A percentile compares a stretch with the other conserved stretches of the same genome.
These are phyloP conservation scores for Mucor circinelloides DNA, from an alignment of 371 early-diverging fungal genomes.

Conservation along the genomic window DNA sequence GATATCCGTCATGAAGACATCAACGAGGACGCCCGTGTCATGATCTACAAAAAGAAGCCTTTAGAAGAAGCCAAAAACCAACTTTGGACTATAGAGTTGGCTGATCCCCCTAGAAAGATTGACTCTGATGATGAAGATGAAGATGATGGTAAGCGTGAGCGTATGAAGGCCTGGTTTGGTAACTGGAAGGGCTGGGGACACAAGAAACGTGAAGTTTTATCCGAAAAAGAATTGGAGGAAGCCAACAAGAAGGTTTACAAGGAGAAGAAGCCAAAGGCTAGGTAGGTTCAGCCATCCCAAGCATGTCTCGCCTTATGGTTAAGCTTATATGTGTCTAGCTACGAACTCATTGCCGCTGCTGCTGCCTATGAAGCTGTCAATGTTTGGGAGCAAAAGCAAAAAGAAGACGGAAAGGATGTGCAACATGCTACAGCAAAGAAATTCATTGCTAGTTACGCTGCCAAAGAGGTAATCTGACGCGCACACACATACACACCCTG, in stretches of 20 bases:
- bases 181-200: conserved; percentile 36
- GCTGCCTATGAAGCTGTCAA: conserved; percentile 57
- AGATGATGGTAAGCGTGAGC: conserved; percentile 36
- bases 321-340: conserved; percentile 11
- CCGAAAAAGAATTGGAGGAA: conserved; percentile 32
- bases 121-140: conserved; percentile 37
- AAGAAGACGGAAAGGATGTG: conserved; percentile 29
- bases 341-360: conserved; percentile 57
- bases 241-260: conserved; percentile 40
- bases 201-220: conserved; percentile 24
- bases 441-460: conserved; percentile 46
- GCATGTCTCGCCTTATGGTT: background rate
- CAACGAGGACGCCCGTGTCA: conserved; percentile 26
- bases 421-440: conserved; percentile 49
- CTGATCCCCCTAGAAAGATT: conserved; percentile 28
- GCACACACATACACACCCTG: too few species aligned
- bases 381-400: conserved; percentile 39
- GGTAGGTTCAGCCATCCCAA: conserved; percentile 2
- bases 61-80: conserved; percentile 28
- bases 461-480: conserved; percentile 44
- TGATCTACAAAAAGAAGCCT: conserved; percentile 28
- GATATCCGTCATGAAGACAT: conserved; percentile 30
- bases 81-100: conserved; percentile 28
- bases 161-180: conserved; percentile 38
- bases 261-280: conserved; percentile 32